Base-by-base conservation (phyloP, 495 filamentous ascomycete species). In the Penicillium maclennaniae region DNA sequence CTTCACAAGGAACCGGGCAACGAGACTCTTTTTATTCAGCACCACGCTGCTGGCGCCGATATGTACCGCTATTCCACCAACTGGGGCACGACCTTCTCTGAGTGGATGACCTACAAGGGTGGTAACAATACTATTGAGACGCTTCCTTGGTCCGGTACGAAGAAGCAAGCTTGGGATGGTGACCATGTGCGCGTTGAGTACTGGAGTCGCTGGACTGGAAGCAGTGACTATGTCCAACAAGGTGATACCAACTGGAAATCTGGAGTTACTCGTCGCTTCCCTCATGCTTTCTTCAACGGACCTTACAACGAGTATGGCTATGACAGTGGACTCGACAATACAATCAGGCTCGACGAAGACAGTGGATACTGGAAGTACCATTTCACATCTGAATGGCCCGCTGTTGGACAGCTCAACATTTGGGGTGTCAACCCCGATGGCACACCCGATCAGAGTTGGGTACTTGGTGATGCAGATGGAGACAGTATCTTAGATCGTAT, bases 401-500 rank as follows among this genome's bases (percentile, higher is more conserved):
- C 79, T 20, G 67, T 75, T 39, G 83, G 83, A 55, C 82, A 85
- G 58, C 66, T 87, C 59, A 88, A 87, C 59, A 71, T 82, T 9
- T 88, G 85, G 85, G 85, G 85, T 36, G 78, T 86, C 56, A 83
- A 87, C 55, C 77, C 79, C 0, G 79, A 87, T 65, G 84, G 84
- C 38, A 68, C 81, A 58, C 84, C 85, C 6, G 84, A 87, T 60
- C 67, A 81, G 47, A 75, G 72, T 4, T 75, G 68, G 42, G 72
- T 85, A 6, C 75, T 75, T 36, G 84, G 84, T 37, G 84, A 87
- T 59, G 73, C 79, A 12, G 82, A 87, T 54, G 69, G 68, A 23
- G 79, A 88, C 60, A 67, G 69, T 12, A 71, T 87, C 12, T 59
- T 88, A 38, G 85, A 88, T 55, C 78, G 82, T 20, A 74, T 87